phyloP scores from a whole-genome alignment of 164 flowering plant genomes.

The Umbellularia californica region DNA sequence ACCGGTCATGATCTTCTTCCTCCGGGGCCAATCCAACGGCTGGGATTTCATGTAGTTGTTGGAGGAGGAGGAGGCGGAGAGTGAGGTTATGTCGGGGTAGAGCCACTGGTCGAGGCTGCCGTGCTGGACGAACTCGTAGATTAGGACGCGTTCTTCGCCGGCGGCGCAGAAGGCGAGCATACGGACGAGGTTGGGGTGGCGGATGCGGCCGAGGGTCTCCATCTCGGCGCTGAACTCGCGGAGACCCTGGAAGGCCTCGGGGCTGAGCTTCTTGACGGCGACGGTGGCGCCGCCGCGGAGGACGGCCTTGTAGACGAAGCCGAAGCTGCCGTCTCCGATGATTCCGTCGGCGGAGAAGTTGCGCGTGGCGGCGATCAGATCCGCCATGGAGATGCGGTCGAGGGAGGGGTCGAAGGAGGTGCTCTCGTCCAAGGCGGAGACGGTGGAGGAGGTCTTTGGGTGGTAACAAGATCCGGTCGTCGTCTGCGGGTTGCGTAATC shows the following conservation, averaged over 20 bases:
- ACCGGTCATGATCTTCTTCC: constrained; percentile 50
- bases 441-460: neutral
- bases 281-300: constrained; percentile 50
- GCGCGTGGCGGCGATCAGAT: constrained; percentile 52
- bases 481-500: neutral
- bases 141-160: constrained; percentile 57
- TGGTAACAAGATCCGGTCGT: too few relatives aligned
- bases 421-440: constrained; percentile 35
- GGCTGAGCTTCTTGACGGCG: constrained; percentile 68
- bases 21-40: constrained; percentile 51
- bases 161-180: constrained; percentile 68
- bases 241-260: constrained; percentile 74
- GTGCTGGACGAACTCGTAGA: constrained; percentile 64
- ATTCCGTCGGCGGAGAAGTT: constrained; percentile 57
- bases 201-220: constrained; percentile 70
- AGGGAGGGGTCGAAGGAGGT: constrained; percentile 60
- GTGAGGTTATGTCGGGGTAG: constrained; percentile 30
- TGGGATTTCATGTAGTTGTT: too few relatives aligned
- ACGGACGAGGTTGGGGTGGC: constrained; percentile 56
- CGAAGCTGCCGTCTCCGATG: constrained; percentile 88
- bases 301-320: constrained; percentile 63
- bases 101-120: constrained; percentile 83
- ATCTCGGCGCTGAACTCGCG: constrained; percentile 87
- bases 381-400: constrained; percentile 52
- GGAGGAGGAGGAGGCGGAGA: neutral